phyloP scores from a whole-genome alignment of 305 asterid genomes.

The Stenogyne calaminthoides region DNA sequence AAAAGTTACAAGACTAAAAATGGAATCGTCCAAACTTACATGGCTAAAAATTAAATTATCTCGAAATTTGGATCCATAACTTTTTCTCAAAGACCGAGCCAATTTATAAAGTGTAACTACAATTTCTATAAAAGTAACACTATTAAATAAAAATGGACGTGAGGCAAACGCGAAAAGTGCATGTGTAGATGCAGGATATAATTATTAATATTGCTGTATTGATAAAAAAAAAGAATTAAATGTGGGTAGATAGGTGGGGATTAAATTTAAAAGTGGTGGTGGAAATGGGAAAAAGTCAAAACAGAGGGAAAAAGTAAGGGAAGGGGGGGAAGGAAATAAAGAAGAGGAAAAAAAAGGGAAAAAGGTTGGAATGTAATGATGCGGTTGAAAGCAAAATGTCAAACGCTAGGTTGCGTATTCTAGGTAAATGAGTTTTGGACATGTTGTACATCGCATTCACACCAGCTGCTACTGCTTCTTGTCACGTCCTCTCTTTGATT shows the following conservation, averaged over 20 bases:
- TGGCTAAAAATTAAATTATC: too few relatives aligned
- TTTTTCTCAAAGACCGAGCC: conserved; percentile 31
- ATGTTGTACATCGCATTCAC: conserved; percentile 31
- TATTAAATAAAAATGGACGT: not conserved
- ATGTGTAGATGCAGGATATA: not conserved
- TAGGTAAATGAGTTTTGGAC: conserved; percentile 48
- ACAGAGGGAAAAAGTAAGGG: conserved; percentile 3
- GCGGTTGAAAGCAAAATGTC: conserved; percentile 96
- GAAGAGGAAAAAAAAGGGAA: conserved; percentile 30
- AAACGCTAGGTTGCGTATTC: conserved; percentile 69
- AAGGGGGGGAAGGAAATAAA: conserved; percentile 43
- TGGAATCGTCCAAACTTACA: too few relatives aligned
- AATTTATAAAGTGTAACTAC: not conserved
- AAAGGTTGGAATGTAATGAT: conserved; percentile 51
- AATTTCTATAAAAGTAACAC: not conserved
- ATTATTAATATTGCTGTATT: not conserved
- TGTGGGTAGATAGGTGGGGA: not conserved
- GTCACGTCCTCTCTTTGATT: conserved; percentile 41
- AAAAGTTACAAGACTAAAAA: too few relatives aligned
- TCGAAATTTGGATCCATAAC: conserved; percentile 34
- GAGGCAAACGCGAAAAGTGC: not conserved
- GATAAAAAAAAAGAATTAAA: not conserved
- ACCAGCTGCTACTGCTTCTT: conserved; percentile 5
- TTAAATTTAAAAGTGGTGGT: not conserved
- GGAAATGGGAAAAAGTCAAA: not conserved